These are phyloP conservation scores for Cordyceps militaris DNA, from an alignment of 2,329 filamentous ascomycete species.

Conservation along the genomic window DNA sequence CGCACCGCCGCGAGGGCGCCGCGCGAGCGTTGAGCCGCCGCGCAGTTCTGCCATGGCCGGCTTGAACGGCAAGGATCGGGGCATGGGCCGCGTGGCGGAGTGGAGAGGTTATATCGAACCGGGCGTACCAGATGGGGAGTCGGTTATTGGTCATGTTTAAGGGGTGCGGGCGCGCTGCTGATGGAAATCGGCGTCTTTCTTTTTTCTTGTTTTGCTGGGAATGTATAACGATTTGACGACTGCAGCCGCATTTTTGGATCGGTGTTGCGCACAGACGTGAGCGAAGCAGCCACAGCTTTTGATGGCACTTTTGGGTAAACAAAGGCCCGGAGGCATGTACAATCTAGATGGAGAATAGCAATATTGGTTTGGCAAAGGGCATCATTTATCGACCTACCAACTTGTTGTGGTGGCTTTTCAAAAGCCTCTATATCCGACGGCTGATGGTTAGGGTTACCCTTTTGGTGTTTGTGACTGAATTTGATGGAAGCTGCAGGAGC, in stretches of 20 bases:
- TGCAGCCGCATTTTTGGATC: not conserved
- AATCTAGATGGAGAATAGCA: not conserved
- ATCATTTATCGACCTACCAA: no score
- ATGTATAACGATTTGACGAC: not conserved
- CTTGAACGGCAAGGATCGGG: slow-evolving; percentile 36
- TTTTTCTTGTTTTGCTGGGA: not conserved
- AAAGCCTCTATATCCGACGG: no score
- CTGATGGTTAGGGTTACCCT: no score
- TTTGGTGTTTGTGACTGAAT: no score
- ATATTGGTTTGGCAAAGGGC: no score
- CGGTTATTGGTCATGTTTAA: slow-evolving; percentile 12
- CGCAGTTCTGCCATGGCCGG: slow-evolving; percentile 41
- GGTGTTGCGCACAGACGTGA: not conserved
- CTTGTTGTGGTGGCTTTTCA: no score
- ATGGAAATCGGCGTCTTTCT: not conserved
- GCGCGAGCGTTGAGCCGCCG: slow-evolving; percentile 22
- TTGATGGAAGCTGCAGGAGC: no score
- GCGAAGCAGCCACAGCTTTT: not conserved
- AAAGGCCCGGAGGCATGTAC: not conserved
- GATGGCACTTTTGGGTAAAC: not conserved
- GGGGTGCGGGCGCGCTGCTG: not conserved
- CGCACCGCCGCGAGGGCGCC: slow-evolving; percentile 23
- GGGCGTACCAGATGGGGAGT: slow-evolving; percentile 31
- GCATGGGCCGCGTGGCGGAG: slow-evolving; percentile 41
- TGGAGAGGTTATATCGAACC: slow-evolving; percentile 43